Percentiles rank a stretch among this genome's conserved stretches.
Conservation (phyloP, 129 eudicot species). For the Flaveria trinervia region DNA sequence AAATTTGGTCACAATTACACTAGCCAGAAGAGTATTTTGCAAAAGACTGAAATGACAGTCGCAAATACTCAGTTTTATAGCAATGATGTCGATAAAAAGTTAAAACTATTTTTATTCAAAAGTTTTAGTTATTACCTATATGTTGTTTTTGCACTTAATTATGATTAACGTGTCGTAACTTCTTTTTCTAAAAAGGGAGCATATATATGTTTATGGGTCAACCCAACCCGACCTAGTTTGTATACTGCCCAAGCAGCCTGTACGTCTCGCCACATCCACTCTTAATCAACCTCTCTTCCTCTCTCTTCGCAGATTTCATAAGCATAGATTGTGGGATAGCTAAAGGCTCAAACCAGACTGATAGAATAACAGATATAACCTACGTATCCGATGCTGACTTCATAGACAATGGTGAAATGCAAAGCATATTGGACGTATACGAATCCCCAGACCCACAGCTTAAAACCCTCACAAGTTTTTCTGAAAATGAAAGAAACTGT, state of each 20-base stretch:
- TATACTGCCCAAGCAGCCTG: too few relatives aligned
- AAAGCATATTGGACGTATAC: conserved; percentile 25
- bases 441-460: conserved; percentile 18
- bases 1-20: too few relatives aligned
- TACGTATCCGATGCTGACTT: conserved; percentile 40
- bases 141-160: not conserved
- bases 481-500: conserved; percentile 51
- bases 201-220: not conserved
- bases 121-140: not conserved
- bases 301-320: conserved; percentile 45
- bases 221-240: not conserved
- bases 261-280: not conserved
- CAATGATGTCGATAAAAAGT: too few relatives aligned
- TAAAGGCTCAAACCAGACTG: conserved; percentile 35
- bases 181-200: not conserved
- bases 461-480: conserved; percentile 55
- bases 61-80: too few relatives aligned
- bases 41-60: too few relatives aligned
- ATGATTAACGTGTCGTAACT: not conserved
- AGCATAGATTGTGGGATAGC: conserved; percentile 67
- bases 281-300: not conserved
- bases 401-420: conserved; percentile 44
- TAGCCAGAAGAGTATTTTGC: too few relatives aligned
- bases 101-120: too few relatives aligned
- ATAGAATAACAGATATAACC: conserved; percentile 13